These are phyloP conservation scores for Colletotrichum eleusines DNA, from an alignment of 2,329 filamentous ascomycete genomes.

Conservation along the genomic window DNA sequence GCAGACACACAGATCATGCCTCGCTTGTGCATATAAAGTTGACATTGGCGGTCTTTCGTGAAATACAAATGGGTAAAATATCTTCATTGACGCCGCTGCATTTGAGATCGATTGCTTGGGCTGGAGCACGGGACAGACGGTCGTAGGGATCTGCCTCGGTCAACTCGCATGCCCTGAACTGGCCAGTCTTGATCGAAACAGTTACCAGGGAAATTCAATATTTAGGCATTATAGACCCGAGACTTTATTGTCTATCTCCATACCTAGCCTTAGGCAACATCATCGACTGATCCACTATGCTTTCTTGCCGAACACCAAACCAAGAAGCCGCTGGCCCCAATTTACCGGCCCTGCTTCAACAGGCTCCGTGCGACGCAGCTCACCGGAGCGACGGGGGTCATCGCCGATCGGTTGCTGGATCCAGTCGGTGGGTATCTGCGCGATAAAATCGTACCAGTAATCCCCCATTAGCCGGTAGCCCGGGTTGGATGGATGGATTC, in stretches of 20 bases:
- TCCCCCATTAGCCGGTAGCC: conserved; percentile 52
- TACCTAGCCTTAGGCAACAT: background rate
- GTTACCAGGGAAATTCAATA: background rate
- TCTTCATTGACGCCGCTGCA: background rate
- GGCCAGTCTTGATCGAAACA: background rate
- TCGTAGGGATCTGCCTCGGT: background rate
- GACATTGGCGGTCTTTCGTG: background rate
- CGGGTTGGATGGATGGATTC: conserved; percentile 50
- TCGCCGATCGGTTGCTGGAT: conserved; percentile 47
- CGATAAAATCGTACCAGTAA: conserved; percentile 54
- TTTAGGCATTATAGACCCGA: background rate
- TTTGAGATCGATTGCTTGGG: rapidly evolving
- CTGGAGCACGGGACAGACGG: background rate
- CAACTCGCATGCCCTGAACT: background rate
- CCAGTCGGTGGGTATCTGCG: conserved; percentile 52
- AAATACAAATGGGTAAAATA: background rate
- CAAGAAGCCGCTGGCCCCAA: background rate
- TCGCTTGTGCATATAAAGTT: background rate
- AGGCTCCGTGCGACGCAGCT: background rate
- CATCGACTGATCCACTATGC: background rate
- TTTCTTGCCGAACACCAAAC: background rate
- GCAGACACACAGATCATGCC: background rate
- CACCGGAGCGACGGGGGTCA: conserved; percentile 17
- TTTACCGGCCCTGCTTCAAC: background rate
- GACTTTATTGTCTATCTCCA: too few species aligned